Evolutionary conservation across 345 rosid species (phyloP).

Genomic region (Orychophragmus violaceus): DNA sequence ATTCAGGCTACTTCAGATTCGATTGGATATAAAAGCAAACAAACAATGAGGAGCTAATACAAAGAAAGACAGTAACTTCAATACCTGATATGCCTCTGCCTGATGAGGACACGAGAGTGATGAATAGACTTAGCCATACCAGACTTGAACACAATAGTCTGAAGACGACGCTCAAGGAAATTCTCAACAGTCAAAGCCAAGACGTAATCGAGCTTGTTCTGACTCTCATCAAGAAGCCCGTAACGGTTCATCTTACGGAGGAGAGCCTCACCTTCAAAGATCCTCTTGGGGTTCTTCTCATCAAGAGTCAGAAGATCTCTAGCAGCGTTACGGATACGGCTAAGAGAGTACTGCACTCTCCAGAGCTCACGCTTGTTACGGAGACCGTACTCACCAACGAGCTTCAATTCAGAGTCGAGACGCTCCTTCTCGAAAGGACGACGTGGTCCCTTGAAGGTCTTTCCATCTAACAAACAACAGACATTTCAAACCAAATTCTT

Average conservation of each 20-base stretch:
- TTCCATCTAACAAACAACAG: conserved; percentile 38
- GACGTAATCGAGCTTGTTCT: conserved; percentile 79
- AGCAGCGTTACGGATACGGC: conserved; percentile 61
- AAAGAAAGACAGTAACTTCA: neutral
- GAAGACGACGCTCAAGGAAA: conserved; percentile 61
- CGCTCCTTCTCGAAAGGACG: conserved; percentile 69
- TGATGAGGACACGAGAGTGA: conserved; percentile 61
- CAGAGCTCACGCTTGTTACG: conserved; percentile 63
- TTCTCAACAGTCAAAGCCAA: conserved; percentile 66
- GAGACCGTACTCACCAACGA: conserved; percentile 61
- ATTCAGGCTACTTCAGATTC: too few species aligned
- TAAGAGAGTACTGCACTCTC: conserved; percentile 58
- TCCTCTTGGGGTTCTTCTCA: conserved; percentile 52
- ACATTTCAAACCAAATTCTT: neutral
- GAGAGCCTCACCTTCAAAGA: conserved; percentile 63
- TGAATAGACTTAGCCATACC: conserved; percentile 72
- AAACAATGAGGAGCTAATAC: neutral
- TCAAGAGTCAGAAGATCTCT: conserved; percentile 58
- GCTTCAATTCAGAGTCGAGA: conserved; percentile 55
- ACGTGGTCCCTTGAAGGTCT: conserved; percentile 58
- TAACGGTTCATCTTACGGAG: conserved; percentile 57
- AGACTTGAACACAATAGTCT: conserved; percentile 58
- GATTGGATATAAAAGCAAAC: neutral
- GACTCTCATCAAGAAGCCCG: conserved; percentile 61
- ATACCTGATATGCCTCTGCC: conserved; percentile 65